phyloP scores from a whole-genome alignment of 2,329 filamentous ascomycete species.

The Sporothrix inflata region DNA sequence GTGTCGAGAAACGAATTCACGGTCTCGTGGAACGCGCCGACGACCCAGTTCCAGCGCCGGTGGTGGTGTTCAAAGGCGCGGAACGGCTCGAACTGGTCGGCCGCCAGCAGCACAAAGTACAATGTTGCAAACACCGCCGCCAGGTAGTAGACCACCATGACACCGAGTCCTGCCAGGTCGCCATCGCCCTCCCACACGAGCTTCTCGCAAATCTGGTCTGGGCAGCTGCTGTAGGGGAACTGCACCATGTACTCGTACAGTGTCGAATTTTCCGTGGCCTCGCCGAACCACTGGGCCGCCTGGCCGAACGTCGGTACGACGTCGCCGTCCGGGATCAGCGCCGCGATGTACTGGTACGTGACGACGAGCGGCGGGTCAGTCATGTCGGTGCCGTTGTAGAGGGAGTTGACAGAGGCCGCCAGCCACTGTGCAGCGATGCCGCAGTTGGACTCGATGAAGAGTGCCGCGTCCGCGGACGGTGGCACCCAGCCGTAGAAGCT shows the following conservation, averaged over 20 bases:
- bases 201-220: slow-evolving; percentile 28
- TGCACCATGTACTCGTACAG: not conserved
- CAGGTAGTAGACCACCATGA: slow-evolving; percentile 35
- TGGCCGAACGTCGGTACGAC: slow-evolving; percentile 18
- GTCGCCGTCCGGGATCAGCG: slow-evolving; percentile 9
- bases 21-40: slow-evolving; percentile 32
- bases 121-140: slow-evolving; percentile 29
- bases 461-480: not conserved
- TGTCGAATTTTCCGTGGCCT: not conserved
- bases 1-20: slow-evolving; percentile 33
- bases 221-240: slow-evolving; percentile 18
- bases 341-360: slow-evolving; percentile 16
- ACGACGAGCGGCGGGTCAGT: not conserved
- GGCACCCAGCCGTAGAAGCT: slow-evolving; percentile 26
- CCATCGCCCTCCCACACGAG: slow-evolving; percentile 34
- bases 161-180: slow-evolving; percentile 35
- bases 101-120: slow-evolving; percentile 31
- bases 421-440: slow-evolving; percentile 24
- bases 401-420: not conserved
- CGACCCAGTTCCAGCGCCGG: slow-evolving; percentile 9
- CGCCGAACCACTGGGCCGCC: slow-evolving; percentile 11
- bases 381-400: not conserved
- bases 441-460: slow-evolving; percentile 25
- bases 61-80: not conserved
- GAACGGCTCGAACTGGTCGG: slow-evolving; percentile 28